These are phyloP conservation scores for Chrysoporthe cubensis DNA, from an alignment of 2,329 filamentous ascomycete genomes.

Conservation along the genomic window DNA sequence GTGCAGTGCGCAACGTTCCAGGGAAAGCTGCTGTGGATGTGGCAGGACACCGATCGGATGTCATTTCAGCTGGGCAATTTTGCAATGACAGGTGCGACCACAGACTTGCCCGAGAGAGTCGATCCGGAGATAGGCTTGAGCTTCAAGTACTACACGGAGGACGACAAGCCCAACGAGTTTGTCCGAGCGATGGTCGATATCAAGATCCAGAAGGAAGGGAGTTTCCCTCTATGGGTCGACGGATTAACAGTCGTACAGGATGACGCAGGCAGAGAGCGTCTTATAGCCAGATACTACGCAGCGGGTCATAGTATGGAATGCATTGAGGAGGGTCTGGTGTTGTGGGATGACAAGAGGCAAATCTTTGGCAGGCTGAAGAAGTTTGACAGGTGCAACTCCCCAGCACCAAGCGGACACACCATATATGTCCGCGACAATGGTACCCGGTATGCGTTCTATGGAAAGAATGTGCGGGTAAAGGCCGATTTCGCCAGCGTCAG, in stretches of 20 bases:
- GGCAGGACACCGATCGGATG: constrained; percentile 29
- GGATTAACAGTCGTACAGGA: constrained; percentile 23
- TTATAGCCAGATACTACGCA: constrained; percentile 23
- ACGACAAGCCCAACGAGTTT: constrained; percentile 18
- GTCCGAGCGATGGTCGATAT: constrained; percentile 22
- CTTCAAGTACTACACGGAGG: constrained; percentile 23
- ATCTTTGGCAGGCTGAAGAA: constrained; percentile 16
- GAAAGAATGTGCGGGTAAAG: constrained; percentile 27
- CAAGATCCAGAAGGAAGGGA: constrained; percentile 12
- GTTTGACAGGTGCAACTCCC: constrained; percentile 9
- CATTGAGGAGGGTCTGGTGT: constrained; percentile 20
- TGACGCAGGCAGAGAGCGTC: constrained; percentile 9
- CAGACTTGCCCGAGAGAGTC: constrained; percentile 17
- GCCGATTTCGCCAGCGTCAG: constrained; percentile 19
- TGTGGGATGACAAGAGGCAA: constrained; percentile 23
- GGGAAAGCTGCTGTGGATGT: constrained; percentile 27
- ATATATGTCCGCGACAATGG: constrained; percentile 23
- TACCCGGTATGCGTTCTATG: constrained; percentile 22
- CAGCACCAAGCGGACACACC: constrained; percentile 20
- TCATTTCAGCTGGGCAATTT: constrained; percentile 27
- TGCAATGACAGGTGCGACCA: constrained; percentile 26
- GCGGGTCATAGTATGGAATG: constrained; percentile 14
- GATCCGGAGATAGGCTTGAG: constrained; percentile 20
- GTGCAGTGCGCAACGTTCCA: constrained; percentile 25
- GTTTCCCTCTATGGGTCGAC: constrained; percentile 25